A percentile compares a stretch with the other conserved stretches of the same genome.
Evolutionary conservation across 768 basidiomycete species (phyloP).

Genomic region (Gyrodon lividus): DNA sequence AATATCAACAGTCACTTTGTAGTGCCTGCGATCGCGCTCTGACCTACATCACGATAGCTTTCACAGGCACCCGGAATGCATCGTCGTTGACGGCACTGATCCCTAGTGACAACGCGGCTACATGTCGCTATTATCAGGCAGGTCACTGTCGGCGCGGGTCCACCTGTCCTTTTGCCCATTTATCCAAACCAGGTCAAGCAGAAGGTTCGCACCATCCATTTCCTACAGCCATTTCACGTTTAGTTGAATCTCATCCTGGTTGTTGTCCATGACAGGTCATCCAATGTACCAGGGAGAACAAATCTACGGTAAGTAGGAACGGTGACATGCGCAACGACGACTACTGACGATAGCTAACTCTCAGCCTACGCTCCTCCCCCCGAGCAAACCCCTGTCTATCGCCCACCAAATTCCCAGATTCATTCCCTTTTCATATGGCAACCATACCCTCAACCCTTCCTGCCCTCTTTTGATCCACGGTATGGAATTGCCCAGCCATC

Average conservation of each 20-base stretch:
- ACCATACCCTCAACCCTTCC: slow-evolving; percentile 30
- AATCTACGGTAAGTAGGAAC: slow-evolving; percentile 16
- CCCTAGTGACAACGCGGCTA: slow-evolving; percentile 7
- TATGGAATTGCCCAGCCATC: slow-evolving; percentile 9
- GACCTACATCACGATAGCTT: slow-evolving; percentile 7
- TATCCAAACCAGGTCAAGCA: slow-evolving; percentile 2
- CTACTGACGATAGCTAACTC: slow-evolving; percentile 5
- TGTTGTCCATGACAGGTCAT: slow-evolving; percentile 12
- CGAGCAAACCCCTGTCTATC: slow-evolving; percentile 19
- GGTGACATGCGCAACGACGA: neutral
- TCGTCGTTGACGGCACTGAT: neutral
- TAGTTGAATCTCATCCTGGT: slow-evolving; percentile 9
- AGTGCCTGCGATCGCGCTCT: neutral
- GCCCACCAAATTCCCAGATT: slow-evolving; percentile 11
- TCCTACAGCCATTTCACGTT: neutral
- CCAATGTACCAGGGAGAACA: slow-evolving; percentile 14
- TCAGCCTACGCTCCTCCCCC: slow-evolving; percentile 17
- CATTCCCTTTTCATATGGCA: slow-evolving; percentile 23
- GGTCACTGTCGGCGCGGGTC: slow-evolving; percentile 29
- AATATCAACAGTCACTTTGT: neutral
- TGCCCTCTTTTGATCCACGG: slow-evolving; percentile 15
- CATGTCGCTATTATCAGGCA: slow-evolving; percentile 27
- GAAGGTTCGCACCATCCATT: slow-evolving; percentile 16
- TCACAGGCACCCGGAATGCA: slow-evolving; percentile 11
- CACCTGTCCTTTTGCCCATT: slow-evolving; percentile 26